A percentile compares a stretch with the other conserved stretches of the same genome.
These are phyloP conservation scores for Fusarium vanettenii DNA, from an alignment of 2,329 filamentous ascomycete genomes.

Conservation along the genomic window DNA sequence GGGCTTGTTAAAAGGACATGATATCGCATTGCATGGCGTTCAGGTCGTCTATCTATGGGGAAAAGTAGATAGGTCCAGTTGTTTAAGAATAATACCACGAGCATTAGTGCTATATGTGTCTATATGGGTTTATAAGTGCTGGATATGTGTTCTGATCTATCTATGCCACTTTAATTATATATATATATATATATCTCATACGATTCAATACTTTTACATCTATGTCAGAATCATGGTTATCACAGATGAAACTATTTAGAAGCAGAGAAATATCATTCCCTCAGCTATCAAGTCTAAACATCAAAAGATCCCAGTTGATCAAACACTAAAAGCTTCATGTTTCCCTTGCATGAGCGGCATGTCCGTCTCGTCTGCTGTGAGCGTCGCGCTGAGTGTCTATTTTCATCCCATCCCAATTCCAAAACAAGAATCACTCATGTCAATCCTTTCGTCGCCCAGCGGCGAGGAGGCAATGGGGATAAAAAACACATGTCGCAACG, in stretches of 20 bases:
- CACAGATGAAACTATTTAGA: background rate
- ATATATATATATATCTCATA: no score
- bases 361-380: constrained; percentile 37
- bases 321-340: constrained; percentile 16
- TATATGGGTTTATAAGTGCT: background rate
- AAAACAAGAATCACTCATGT: constrained; percentile 28
- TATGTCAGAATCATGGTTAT: background rate
- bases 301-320: constrained; percentile 19
- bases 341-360: constrained; percentile 30
- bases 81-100: constrained; percentile 32
- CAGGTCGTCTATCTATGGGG: constrained; percentile 36
- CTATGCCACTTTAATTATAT: no score
- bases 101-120: background rate
- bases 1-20: constrained; percentile 34
- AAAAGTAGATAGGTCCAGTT: constrained; percentile 32
- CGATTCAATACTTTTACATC: background rate
- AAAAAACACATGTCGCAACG: constrained; percentile 29
- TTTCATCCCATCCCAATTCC: constrained; percentile 22
- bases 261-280: constrained; percentile 12
- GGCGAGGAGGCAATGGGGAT: constrained; percentile 18
- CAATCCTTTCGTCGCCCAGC: constrained; percentile 27
- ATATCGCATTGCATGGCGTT: constrained; percentile 51
- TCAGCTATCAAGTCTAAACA: constrained; percentile 29
- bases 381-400: constrained; percentile 38
- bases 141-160: background rate